Conservation (phyloP, 768 basidiomycete species). For the Epithele typhae region DNA sequence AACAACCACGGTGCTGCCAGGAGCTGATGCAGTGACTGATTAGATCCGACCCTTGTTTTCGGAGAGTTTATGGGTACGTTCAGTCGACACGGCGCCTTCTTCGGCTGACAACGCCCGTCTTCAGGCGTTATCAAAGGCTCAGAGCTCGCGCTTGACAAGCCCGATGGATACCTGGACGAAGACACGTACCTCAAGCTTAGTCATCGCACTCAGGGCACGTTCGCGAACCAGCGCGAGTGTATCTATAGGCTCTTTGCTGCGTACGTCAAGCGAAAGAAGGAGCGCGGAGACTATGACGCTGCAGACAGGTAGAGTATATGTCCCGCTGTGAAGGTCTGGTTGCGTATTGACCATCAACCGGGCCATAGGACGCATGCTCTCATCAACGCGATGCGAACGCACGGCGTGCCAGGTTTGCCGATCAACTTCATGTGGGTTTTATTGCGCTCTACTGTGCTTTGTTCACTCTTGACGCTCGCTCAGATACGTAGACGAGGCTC, state of each 20-base stretch:
- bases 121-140: constrained; percentile 64
- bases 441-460: too few relatives aligned
- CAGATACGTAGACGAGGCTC: constrained; percentile 70
- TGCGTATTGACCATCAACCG: too few relatives aligned
- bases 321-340: too few relatives aligned
- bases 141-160: constrained; percentile 39
- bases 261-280: too few relatives aligned
- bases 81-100: constrained; percentile 12
- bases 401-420: constrained; percentile 34
- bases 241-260: constrained; percentile 29
- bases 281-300: too few relatives aligned
- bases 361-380: constrained; percentile 16
- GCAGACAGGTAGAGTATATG: neutral
- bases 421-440: constrained; percentile 51
- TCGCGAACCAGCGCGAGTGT: constrained; percentile 31
- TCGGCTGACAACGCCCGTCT: too few relatives aligned
- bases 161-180: constrained; percentile 37
- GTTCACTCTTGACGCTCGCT: too few relatives aligned
- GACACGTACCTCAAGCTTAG: constrained; percentile 45
- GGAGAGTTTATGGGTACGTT: constrained; percentile 59
- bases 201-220: constrained; percentile 47
- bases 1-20: too few relatives aligned
- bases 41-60: constrained; percentile 54
- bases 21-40: too few relatives aligned
- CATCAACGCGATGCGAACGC: constrained; percentile 22